Evolutionary conservation across 2,329 filamentous ascomycete species (phyloP).

Genomic region (Venturiaceae sp.): DNA sequence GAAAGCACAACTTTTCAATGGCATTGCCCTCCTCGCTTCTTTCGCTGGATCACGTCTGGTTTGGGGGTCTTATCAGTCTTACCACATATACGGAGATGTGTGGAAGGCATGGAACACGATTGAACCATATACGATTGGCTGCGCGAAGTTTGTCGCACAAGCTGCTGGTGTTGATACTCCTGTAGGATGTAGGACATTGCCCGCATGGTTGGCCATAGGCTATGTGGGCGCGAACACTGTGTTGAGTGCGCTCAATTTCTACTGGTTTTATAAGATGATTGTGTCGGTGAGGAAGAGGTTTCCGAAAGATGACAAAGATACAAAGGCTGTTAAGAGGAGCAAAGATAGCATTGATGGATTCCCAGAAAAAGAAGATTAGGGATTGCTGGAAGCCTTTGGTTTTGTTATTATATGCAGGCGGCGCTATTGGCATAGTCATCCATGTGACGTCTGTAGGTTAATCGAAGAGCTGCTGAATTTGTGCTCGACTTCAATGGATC

Average conservation of each 20-base stretch:
- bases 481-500: too few relatives aligned
- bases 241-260: conserved; percentile 69
- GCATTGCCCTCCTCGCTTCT: conserved; percentile 28
- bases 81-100: conserved; percentile 56
- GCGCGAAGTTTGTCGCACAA: background rate
- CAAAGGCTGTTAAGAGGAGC: background rate
- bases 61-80: conserved; percentile 66
- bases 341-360: background rate
- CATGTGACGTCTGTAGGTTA: too few relatives aligned
- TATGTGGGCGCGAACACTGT: conserved; percentile 64
- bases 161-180: conserved; percentile 22
- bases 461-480: too few relatives aligned
- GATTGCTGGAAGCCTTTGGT: too few relatives aligned
- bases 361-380: background rate
- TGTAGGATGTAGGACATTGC: conserved; percentile 31
- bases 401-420: too few relatives aligned
- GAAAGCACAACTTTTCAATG: conserved; percentile 42
- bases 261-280: conserved; percentile 86
- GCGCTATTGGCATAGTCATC: too few relatives aligned
- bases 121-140: conserved; percentile 16
- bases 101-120: conserved; percentile 21
- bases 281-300: conserved; percentile 69
- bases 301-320: conserved; percentile 36
- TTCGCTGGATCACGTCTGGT: conserved; percentile 35
- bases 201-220: conserved; percentile 57